These are phyloP conservation scores for Ichthyophthirius multifiliis DNA, from an alignment of 169 alveolate genomes.

Conservation along the genomic window DNA sequence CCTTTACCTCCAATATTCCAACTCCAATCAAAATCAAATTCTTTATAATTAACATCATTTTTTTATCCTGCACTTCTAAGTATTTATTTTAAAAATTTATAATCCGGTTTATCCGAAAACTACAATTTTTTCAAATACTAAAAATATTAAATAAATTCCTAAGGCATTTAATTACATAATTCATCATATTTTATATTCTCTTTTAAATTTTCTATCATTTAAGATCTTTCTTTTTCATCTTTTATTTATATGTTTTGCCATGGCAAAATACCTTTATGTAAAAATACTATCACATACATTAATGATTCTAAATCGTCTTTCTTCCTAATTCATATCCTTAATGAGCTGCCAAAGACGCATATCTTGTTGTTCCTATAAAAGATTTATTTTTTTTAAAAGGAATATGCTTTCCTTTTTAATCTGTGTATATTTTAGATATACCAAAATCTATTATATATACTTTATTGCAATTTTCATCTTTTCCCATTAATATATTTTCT, in stretches of 20 bases:
- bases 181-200: conserved; percentile 46
- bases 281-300: conserved; percentile 56
- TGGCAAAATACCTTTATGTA: conserved; percentile 59
- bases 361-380: conserved; percentile 53
- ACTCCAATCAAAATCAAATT: too few relatives aligned
- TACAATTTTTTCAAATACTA: conserved; percentile 55
- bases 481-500: conserved; percentile 48
- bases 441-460: conserved; percentile 54
- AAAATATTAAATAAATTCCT: conserved; percentile 48
- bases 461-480: conserved; percentile 32
- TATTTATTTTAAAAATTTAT: conserved; percentile 48
- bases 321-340: conserved; percentile 51
- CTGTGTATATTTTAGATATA: conserved; percentile 43
- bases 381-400: conserved; percentile 46
- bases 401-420: conserved; percentile 36
- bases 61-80: too few relatives aligned
- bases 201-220: conserved; percentile 50
- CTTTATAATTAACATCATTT: too few relatives aligned
- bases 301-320: conserved; percentile 63
- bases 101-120: conserved; percentile 66
- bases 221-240: conserved; percentile 19
- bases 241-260: conserved; percentile 44
- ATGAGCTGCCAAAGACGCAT: conserved; percentile 55
- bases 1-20: too few relatives aligned
- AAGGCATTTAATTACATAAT: conserved; percentile 57